Evolutionary conservation across 176 grass and related monocot genomes (phyloP).

Genomic region (Hsuehochloa calcarea): DNA sequence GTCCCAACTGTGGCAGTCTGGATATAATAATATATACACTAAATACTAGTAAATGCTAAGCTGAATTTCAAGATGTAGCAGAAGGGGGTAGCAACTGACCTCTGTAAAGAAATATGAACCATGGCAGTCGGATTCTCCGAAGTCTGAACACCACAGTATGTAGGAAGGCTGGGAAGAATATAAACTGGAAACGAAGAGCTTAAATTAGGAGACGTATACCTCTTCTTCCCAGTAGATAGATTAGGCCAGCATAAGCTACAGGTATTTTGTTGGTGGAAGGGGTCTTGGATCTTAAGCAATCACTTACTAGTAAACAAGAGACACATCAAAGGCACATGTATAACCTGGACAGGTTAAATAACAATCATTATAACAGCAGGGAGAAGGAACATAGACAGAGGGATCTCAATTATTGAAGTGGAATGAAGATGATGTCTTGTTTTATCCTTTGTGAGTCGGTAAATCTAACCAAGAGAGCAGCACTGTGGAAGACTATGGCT

Average conservation of each 20-base stretch:
- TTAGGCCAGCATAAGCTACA: slow-evolving; percentile 11
- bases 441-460: slow-evolving; percentile 11
- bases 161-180: slow-evolving; percentile 14
- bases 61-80: slow-evolving; percentile 25
- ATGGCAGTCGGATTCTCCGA: neutral
- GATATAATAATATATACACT: neutral
- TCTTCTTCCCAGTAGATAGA: slow-evolving; percentile 19
- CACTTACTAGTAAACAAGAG: slow-evolving; percentile 22
- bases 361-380: slow-evolving; percentile 24
- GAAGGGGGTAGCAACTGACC: slow-evolving; percentile 37
- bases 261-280: neutral
- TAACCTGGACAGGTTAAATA: slow-evolving; percentile 22
- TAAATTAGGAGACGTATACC: neutral
- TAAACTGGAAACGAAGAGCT: slow-evolving; percentile 8
- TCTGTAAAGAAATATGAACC: slow-evolving; percentile 38
- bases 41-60: slow-evolving; percentile 12
- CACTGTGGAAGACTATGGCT: slow-evolving; percentile 24
- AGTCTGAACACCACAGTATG: slow-evolving; percentile 19
- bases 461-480: slow-evolving; percentile 6
- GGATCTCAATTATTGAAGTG: slow-evolving; percentile 44
- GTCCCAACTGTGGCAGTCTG: neutral
- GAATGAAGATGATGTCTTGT: slow-evolving; percentile 7
- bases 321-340: slow-evolving; percentile 17
- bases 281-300: slow-evolving; percentile 23
- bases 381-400: slow-evolving; percentile 20